These are phyloP conservation scores for Huntiella moniliformis DNA, from an alignment of 2,329 filamentous ascomycete genomes.

Conservation along the genomic window DNA sequence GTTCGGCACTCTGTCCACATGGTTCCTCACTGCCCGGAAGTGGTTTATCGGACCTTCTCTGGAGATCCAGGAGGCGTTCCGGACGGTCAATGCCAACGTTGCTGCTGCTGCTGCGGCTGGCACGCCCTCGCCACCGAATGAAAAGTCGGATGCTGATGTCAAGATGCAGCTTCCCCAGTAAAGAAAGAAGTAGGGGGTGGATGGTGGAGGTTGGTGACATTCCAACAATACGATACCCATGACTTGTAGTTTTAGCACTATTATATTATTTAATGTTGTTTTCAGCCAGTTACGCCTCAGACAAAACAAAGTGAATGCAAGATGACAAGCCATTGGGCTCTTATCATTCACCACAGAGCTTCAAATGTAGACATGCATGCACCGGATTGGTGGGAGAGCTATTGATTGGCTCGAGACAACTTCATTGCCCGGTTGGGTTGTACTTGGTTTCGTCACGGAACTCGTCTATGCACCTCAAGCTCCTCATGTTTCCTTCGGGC, in stretches of 20 bases:
- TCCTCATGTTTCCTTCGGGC: too few relatives aligned
- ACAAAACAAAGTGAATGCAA: too few relatives aligned
- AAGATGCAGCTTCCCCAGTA: background rate
- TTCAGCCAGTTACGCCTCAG: too few relatives aligned
- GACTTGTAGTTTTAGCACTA: background rate
- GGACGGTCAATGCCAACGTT: slow-evolving; percentile 21
- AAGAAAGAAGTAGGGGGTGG: background rate
- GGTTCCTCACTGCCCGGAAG: slow-evolving; percentile 31
- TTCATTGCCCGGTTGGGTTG: too few relatives aligned
- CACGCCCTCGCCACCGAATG: background rate
- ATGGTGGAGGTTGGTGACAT: background rate
- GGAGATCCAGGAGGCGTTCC: slow-evolving; percentile 31
- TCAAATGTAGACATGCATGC: too few relatives aligned
- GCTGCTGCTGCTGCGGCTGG: background rate
- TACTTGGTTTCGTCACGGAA: too few relatives aligned
- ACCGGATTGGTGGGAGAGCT: too few relatives aligned
- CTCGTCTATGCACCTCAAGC: too few relatives aligned
- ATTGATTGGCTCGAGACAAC: too few relatives aligned
- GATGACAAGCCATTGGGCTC: too few relatives aligned
- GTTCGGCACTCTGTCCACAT: slow-evolving; percentile 26
- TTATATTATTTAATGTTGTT: too few relatives aligned
- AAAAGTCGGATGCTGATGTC: background rate
- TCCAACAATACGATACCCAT: background rate
- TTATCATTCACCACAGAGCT: too few relatives aligned
- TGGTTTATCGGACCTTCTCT: slow-evolving; percentile 39